A percentile compares a stretch with the other conserved stretches of the same genome.
Conservation (phyloP, 805 yeast genomes). For the Pichia eremophila region DNA sequence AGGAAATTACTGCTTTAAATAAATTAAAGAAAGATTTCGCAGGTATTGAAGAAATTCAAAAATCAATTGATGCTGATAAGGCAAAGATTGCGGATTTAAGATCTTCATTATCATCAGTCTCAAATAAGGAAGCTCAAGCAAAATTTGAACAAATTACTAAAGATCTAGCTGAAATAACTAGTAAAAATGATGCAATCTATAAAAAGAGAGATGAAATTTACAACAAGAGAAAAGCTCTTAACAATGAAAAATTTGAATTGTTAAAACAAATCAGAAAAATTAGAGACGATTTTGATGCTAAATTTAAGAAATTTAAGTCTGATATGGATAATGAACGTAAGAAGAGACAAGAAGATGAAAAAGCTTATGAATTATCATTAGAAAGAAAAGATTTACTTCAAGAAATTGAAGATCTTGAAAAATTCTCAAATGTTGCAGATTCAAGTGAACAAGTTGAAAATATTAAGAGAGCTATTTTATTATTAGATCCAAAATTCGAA, state of each 20-base stretch:
- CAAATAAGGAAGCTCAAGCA: slow-evolving; percentile 54
- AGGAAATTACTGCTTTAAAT: slow-evolving; percentile 77
- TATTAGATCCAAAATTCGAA: slow-evolving; percentile 73
- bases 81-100: slow-evolving; percentile 68
- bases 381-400: slow-evolving; percentile 39
- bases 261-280: slow-evolving; percentile 59
- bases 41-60: slow-evolving; percentile 64
- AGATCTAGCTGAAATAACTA: slow-evolving; percentile 58
- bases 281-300: slow-evolving; percentile 67
- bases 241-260: slow-evolving; percentile 58
- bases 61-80: slow-evolving; percentile 70
- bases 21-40: slow-evolving; percentile 73
- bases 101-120: slow-evolving; percentile 48
- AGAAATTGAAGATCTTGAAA: slow-evolving; percentile 63
- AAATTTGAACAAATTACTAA: slow-evolving; percentile 61
- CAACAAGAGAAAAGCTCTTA: slow-evolving; percentile 57
- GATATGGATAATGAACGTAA: slow-evolving; percentile 60
- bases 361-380: slow-evolving; percentile 39
- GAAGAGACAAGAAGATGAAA: slow-evolving; percentile 62
- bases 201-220: slow-evolving; percentile 57
- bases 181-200: slow-evolving; percentile 48
- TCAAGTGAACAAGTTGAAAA: slow-evolving; percentile 68
- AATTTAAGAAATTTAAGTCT: slow-evolving; percentile 60
- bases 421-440: slow-evolving; percentile 70
- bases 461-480: slow-evolving; percentile 60